Percentiles rank a stretch among this genome's conserved stretches.
These are phyloP conservation scores for Lichtheimia hyalospora DNA, from an alignment of 371 early-diverging fungal genomes.

Conservation along the genomic window DNA sequence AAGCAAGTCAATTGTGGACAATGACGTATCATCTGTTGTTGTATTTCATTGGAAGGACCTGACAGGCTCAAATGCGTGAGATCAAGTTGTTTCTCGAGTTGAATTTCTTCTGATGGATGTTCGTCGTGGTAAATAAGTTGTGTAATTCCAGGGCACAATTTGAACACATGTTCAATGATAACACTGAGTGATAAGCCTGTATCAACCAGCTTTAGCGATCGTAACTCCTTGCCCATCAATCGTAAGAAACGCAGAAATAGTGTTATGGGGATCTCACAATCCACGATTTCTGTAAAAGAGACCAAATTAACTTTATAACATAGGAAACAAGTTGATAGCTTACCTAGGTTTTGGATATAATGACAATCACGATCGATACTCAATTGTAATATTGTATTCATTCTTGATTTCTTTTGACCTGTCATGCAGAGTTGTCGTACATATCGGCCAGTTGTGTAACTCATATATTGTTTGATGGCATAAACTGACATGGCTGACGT, in stretches of 20 bases:
- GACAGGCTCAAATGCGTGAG: slow-evolving; percentile 3
- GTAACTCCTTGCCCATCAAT: slow-evolving; percentile 24
- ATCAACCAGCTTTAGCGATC: slow-evolving; percentile 18
- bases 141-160: slow-evolving; percentile 13
- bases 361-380: slow-evolving; percentile 31
- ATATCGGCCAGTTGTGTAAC: slow-evolving; percentile 26
- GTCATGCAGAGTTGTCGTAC: slow-evolving; percentile 18
- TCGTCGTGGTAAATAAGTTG: slow-evolving; percentile 19
- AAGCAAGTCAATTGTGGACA: slow-evolving; percentile 9
- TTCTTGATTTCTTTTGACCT: slow-evolving; percentile 6
- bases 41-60: neutral
- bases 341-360: slow-evolving; percentile 33
- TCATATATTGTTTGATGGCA: slow-evolving; percentile 23
- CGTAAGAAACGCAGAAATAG: slow-evolving; percentile 19
- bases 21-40: neutral
- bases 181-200: neutral
- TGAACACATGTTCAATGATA: slow-evolving; percentile 10
- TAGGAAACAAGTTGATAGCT: neutral
- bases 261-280: slow-evolving; percentile 13
- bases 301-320: neutral
- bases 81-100: neutral
- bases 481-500: slow-evolving; percentile 6
- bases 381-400: slow-evolving; percentile 19
- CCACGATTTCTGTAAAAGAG: slow-evolving; percentile 19
- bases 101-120: neutral